phyloP scores from a whole-genome alignment of 2,329 filamentous ascomycete species.

The Aspergillus sp. region DNA sequence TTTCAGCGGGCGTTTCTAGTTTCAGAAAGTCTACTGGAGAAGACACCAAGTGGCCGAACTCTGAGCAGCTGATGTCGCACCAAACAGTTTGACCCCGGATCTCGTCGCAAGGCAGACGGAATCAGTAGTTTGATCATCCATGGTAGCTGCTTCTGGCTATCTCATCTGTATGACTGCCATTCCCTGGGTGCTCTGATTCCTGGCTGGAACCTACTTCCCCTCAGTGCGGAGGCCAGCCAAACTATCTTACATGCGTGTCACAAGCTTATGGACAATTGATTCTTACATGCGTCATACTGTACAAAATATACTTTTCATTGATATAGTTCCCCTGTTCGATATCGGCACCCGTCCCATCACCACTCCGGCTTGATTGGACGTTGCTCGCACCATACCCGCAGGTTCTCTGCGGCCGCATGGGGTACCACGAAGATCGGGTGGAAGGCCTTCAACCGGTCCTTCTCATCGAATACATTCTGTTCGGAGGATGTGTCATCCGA shows the following conservation, averaged over 20 bases:
- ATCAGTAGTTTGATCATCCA: no score
- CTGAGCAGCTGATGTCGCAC: not conserved
- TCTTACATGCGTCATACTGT: slow-evolving; percentile 10
- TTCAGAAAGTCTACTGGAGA: no score
- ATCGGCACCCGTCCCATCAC: not conserved
- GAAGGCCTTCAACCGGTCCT: slow-evolving; percentile 68
- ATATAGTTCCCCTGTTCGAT: not conserved
- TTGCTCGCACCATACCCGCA: slow-evolving; percentile 64
- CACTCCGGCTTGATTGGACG: slow-evolving; percentile 23
- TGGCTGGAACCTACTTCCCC: slow-evolving; percentile 1
- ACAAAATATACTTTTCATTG: not conserved
- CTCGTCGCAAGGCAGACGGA: no score
- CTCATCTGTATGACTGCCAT: no score
- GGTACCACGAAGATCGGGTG: slow-evolving; percentile 89
- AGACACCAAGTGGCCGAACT: no score
- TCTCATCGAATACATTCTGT: slow-evolving; percentile 67
- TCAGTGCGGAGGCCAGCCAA: slow-evolving; percentile 5
- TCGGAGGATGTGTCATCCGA: slow-evolving; percentile 53
- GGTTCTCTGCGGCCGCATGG: slow-evolving; percentile 65
- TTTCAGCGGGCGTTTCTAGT: no score
- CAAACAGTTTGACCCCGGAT: no score
- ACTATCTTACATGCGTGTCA: not conserved
- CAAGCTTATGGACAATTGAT: not conserved
- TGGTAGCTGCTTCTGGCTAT: no score
- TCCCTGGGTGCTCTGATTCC: not conserved